Conservation (phyloP, 2,329 filamentous ascomycete species). For the Ophiostoma perfectum region DNA sequence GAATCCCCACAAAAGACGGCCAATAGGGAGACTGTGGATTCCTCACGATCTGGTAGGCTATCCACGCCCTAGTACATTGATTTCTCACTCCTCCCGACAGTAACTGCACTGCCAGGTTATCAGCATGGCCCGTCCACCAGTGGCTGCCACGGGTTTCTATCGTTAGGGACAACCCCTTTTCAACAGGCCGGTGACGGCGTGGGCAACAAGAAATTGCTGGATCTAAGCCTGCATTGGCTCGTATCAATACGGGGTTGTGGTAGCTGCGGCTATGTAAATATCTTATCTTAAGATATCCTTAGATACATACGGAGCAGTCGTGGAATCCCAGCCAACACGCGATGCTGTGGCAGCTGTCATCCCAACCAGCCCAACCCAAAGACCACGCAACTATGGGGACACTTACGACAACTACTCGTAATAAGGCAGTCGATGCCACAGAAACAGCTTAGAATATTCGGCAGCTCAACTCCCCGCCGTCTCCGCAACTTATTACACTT, state of each 20-base stretch:
- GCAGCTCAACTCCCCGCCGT: background rate
- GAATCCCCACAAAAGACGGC: no score
- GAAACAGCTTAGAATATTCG: background rate
- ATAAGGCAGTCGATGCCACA: conserved; percentile 4
- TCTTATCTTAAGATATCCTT: no score
- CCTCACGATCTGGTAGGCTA: no score
- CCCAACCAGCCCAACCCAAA: background rate
- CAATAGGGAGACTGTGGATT: no score
- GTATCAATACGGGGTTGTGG: background rate
- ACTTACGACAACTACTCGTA: background rate
- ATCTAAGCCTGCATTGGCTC: background rate
- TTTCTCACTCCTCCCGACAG: no score
- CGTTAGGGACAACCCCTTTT: background rate
- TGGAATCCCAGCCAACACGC: background rate
- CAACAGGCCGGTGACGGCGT: no score
- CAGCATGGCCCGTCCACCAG: background rate
- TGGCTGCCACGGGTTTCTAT: background rate
- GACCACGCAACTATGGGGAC: conserved; percentile 4
- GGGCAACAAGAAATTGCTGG: no score
- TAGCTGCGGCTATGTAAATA: background rate
- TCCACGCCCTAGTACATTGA: no score
- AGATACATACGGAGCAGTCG: background rate
- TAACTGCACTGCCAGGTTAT: background rate
- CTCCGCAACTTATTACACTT: background rate
- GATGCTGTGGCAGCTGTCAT: background rate